phyloP scores from a whole-genome alignment of 2,329 filamentous ascomycete species.

The Aureobasidium mangrovei region DNA sequence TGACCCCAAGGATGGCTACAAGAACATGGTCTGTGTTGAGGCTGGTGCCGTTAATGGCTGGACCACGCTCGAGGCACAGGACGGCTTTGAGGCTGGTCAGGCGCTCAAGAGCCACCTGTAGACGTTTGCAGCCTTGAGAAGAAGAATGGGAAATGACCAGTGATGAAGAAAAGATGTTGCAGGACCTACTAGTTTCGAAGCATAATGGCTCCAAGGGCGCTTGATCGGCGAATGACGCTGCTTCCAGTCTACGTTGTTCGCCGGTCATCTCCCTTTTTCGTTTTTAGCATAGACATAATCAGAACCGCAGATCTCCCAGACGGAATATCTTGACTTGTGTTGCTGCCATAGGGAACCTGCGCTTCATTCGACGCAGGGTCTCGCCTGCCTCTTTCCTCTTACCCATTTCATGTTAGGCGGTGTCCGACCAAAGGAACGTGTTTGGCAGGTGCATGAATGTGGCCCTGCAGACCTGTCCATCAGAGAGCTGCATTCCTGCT shows the following conservation, averaged over 20 bases:
- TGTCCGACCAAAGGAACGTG: too few species aligned
- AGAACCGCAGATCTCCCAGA: not conserved
- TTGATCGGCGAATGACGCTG: too few species aligned
- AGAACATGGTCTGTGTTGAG: slow-evolving; percentile 91
- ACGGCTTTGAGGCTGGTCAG: slow-evolving; percentile 57
- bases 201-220: not conserved
- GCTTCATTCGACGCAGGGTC: too few species aligned
- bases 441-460: too few species aligned
- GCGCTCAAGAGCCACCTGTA: slow-evolving; percentile 34
- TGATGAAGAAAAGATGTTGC: not conserved
- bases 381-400: too few species aligned
- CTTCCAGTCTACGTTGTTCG: not conserved
- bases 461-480: too few species aligned
- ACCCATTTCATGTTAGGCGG: too few species aligned
- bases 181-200: not conserved
- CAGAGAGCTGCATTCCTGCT: too few species aligned
- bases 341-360: too few species aligned
- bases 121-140: not conserved
- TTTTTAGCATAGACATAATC: slow-evolving; percentile 2
- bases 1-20: slow-evolving; percentile 78
- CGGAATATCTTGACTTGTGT: not conserved
- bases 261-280: too few species aligned
- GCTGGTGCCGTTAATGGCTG: slow-evolving; percentile 74
- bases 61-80: slow-evolving; percentile 75
- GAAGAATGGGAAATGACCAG: not conserved